Percentiles rank a stretch among this genome's conserved stretches.
phyloP scores from a whole-genome alignment of 805 yeast genomes.

The Saccharomycopsis fibuligera region DNA sequence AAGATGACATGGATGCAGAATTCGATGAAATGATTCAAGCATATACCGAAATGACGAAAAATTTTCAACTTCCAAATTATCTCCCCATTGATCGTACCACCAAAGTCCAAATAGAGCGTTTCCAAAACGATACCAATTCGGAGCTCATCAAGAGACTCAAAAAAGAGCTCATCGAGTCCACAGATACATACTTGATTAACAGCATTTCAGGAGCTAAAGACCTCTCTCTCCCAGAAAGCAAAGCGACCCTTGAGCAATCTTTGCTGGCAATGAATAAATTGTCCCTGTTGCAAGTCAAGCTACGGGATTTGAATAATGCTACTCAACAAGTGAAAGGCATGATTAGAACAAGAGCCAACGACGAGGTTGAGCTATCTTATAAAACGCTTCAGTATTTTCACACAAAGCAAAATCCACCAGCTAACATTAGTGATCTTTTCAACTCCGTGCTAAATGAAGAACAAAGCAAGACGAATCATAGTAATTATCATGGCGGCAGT shows the following conservation, averaged over 20 bases:
- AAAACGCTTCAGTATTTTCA: not conserved
- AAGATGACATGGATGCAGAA: too few relatives aligned
- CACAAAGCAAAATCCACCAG: not conserved
- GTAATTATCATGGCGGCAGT: too few relatives aligned
- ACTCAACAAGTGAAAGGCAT: not conserved
- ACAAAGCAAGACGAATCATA: not conserved
- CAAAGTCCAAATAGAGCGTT: not conserved
- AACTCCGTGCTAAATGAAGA: not conserved
- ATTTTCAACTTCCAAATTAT: conserved; percentile 8
- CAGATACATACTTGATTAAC: conserved; percentile 10
- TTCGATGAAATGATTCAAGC: conserved; percentile 7
- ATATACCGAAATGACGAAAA: not conserved
- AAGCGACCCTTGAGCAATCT: not conserved
- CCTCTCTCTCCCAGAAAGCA: not conserved
- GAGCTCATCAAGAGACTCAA: conserved; percentile 4
- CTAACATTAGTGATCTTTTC: not conserved
- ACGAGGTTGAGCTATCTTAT: conserved; percentile 3
- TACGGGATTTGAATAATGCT: not conserved
- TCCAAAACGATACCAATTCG: not conserved
- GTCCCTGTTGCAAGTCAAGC: not conserved
- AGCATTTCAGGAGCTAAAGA: not conserved
- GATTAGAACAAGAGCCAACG: not conserved
- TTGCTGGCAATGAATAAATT: not conserved
- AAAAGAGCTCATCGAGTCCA: conserved; percentile 5
- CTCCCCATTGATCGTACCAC: conserved; percentile 7